These are phyloP conservation scores for Coemansia sp. DNA, from an alignment of 192 early-diverging fungal genomes.

Conservation along the genomic window DNA sequence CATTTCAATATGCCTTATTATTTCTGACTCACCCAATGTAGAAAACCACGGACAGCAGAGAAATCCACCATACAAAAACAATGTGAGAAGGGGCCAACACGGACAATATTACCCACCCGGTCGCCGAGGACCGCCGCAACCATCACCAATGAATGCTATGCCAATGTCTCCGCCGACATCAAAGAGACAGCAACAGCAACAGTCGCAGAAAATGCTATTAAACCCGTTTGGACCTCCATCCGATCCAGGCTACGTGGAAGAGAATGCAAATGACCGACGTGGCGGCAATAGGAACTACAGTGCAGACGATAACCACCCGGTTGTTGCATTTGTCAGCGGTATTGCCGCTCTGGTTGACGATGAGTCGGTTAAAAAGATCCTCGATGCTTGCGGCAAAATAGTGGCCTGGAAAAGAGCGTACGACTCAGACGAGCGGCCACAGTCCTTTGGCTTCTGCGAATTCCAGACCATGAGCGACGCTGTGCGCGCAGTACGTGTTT, in stretches of 20 bases:
- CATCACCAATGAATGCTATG: background rate
- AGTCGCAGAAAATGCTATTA: constrained; percentile 12
- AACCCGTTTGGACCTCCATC: constrained; percentile 34
- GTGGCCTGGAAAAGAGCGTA: constrained; percentile 29
- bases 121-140: constrained; percentile 3
- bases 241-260: background rate
- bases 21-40: background rate
- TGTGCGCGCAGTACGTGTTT: constrained; percentile 19
- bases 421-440: constrained; percentile 26
- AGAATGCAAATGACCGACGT: background rate
- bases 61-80: constrained; percentile 1
- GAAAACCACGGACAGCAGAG: background rate
- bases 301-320: background rate
- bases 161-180: background rate
- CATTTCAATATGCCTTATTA: no score
- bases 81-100: constrained; percentile 2
- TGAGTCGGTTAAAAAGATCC: constrained; percentile 29
- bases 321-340: constrained; percentile 31
- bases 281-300: background rate
- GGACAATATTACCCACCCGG: background rate
- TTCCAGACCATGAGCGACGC: constrained; percentile 22
- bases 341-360: constrained; percentile 23
- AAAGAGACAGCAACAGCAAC: background rate
- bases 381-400: constrained; percentile 31
- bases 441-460: constrained; percentile 52